A percentile compares a stretch with the other conserved stretches of the same genome.
These are phyloP conservation scores for Hyphopichia fennica DNA, from an alignment of 1,139 yeast species.

Conservation along the genomic window DNA sequence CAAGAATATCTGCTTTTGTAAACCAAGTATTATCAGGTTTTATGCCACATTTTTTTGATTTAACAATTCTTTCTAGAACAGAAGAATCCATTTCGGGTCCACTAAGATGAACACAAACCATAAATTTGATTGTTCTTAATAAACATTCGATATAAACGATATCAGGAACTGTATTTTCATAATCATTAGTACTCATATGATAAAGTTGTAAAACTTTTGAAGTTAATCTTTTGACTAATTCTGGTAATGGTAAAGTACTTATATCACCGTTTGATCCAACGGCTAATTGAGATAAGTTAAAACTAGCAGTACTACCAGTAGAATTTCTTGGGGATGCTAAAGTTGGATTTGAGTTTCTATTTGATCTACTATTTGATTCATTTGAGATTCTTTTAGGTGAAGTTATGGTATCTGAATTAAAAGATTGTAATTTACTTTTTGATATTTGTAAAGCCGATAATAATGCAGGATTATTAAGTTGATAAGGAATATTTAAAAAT, in stretches of 20 bases:
- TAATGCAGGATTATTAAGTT: slow-evolving; percentile 48
- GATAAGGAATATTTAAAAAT: slow-evolving; percentile 57
- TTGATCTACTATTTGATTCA: slow-evolving; percentile 13
- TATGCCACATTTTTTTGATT: slow-evolving; percentile 4
- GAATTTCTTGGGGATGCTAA: slow-evolving; percentile 36
- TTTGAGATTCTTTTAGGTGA: slow-evolving; percentile 18
- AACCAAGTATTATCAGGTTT: slow-evolving; percentile 20
- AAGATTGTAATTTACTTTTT: slow-evolving; percentile 22
- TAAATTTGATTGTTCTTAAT: slow-evolving; percentile 60
- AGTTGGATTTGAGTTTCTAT: slow-evolving; percentile 7
- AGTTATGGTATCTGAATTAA: slow-evolving; percentile 13
- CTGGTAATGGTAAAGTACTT: slow-evolving; percentile 36
- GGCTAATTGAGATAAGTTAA: slow-evolving; percentile 9
- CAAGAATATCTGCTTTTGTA: slow-evolving; percentile 45
- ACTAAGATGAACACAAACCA: slow-evolving; percentile 50
- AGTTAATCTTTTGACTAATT: slow-evolving; percentile 46
- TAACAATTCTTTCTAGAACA: slow-evolving; percentile 41
- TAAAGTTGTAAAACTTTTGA: slow-evolving; percentile 57
- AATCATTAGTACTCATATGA: slow-evolving; percentile 56
- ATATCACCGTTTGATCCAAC: slow-evolving; percentile 23
- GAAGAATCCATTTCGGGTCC: slow-evolving; percentile 50
- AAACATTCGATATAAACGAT: slow-evolving; percentile 74
- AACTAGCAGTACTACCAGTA: slow-evolving; percentile 21
- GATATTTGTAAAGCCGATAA: slow-evolving; percentile 26
- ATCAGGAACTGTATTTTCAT: slow-evolving; percentile 81